Evolutionary conservation across 805 yeast genomes (phyloP), one percentile per base, ranked within the genome.

Genomic region (Vanderwaltozyma tropicalis): DNA sequence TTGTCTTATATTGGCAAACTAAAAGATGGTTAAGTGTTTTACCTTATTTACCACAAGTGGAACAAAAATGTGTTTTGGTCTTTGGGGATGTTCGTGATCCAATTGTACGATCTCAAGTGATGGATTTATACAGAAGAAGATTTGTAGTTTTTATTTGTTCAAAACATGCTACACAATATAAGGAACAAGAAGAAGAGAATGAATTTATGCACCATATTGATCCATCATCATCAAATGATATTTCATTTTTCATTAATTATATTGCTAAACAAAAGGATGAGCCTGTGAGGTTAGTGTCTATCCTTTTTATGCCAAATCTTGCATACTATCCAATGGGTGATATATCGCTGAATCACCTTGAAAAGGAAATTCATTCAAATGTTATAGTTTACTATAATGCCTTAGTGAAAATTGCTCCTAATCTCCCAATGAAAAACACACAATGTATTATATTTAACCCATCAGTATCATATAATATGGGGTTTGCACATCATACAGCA

Each of bases 1-100:
- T 24, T 10, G 14, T 35, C 2, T 18, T 35, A 19, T 35, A 24
- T 26, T 35, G 38, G 38, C 21, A 30, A 24, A 13, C 30, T 25
- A 8, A 16, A 13, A 34, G 39, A 16, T 31, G 46, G 15, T 21
- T 50, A 15, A 22, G 19, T 3, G 25, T 44, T 9, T 51, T 54
- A 8, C 40, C 39, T 11, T 47, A 42, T 28, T 31, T 52, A 32
- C 47, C 52, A 13, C 41, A 42, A 20, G 28, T 39, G 13, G 44
- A 46, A 24, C n/a, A 40, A 2, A 38, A 41, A 20, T 45, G 49
- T 34, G 50, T 57, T 2, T 38, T 59, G 20, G 43, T 57, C 3
- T 43, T 61, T 4, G 64, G 65, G 1, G 55, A 57, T 35, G 53
- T 54, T 50, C 52, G 50, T 17, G 63, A 60, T 45, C 63, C 66